A percentile compares a stretch with the other conserved stretches of the same genome.
Conservation (phyloP, 225 moss, liverwort and hornwort genomes). For the Thuidium tamariscinum region DNA sequence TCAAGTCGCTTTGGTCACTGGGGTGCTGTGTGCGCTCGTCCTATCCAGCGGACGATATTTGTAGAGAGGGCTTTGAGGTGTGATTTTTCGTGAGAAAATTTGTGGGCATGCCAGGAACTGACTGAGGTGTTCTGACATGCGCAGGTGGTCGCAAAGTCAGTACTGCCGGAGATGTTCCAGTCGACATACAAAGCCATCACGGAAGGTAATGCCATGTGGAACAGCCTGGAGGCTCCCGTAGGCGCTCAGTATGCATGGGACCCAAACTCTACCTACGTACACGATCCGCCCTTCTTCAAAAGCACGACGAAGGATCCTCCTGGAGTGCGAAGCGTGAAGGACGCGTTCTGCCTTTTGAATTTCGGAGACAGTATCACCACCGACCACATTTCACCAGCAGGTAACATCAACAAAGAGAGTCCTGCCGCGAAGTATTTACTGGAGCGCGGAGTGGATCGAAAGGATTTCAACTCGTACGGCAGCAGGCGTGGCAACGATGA, state of each 20-base stretch:
- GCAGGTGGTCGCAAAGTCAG: constrained; percentile 66
- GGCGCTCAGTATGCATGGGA: constrained; percentile 91
- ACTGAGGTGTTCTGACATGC: not conserved
- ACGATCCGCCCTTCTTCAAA: constrained; percentile 88
- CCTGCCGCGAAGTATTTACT: constrained; percentile 75
- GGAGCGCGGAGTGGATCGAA: constrained; percentile 55
- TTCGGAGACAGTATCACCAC: constrained; percentile 98
- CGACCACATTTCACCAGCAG: constrained; percentile 96
- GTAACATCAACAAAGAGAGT: constrained; percentile 88
- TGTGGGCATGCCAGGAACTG: not conserved
- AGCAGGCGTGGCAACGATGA: constrained; percentile 94
- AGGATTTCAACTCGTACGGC: constrained; percentile 95
- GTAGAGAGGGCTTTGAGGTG: not conserved
- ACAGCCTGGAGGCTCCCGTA: constrained; percentile 39
- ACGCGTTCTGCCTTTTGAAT: constrained; percentile 74
- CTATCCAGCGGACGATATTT: not conserved
- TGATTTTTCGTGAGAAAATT: not conserved
- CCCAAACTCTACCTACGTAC: constrained; percentile 73
- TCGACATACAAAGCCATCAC: constrained; percentile 73
- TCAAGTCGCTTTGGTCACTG: not conserved
- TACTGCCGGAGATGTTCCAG: constrained; percentile 88
- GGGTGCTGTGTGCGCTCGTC: not conserved
- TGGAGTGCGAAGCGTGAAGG: constrained; percentile 66
- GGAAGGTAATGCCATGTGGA: constrained; percentile 85
- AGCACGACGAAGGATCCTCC: constrained; percentile 73